Evolutionary conservation across 1,139 yeast species (phyloP).

Genomic region (Suzukiozyma palmioleophila): DNA sequence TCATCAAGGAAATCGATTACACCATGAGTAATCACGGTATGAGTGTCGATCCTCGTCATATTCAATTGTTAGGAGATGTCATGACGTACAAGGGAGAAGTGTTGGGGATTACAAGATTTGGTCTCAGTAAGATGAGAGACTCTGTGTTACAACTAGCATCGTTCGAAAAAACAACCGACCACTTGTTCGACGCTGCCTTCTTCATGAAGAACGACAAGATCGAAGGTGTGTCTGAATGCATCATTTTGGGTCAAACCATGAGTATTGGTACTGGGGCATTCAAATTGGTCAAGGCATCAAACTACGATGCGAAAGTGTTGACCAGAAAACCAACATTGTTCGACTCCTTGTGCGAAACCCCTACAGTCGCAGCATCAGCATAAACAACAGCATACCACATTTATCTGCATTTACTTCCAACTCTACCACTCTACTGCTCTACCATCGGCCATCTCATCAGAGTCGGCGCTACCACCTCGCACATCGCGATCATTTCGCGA

Average conservation of each 20-base stretch:
- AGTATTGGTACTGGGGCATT: slow-evolving; percentile 96
- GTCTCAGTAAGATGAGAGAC: slow-evolving; percentile 97
- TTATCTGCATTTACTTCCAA: not conserved
- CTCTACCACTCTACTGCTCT: not conserved
- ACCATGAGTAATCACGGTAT: slow-evolving; percentile 99
- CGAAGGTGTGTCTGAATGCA: slow-evolving; percentile 98
- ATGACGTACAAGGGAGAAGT: slow-evolving; percentile 99
- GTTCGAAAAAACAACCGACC: slow-evolving; percentile 97
- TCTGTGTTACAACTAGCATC: slow-evolving; percentile 95
- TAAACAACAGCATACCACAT: not conserved
- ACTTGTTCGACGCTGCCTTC: slow-evolving; percentile 95
- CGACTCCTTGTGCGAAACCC: slow-evolving; percentile 43
- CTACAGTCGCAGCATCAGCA: not conserved
- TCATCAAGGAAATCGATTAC: slow-evolving; percentile 90
- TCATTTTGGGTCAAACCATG: slow-evolving; percentile 97
- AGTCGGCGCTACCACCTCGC: slow-evolving; percentile 1
- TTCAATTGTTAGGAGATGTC: slow-evolving; percentile 94
- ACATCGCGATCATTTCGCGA: too few relatives aligned
- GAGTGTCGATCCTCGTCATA: slow-evolving; percentile 99
- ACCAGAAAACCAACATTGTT: slow-evolving; percentile 54
- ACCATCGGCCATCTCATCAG: not conserved
- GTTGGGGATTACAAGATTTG: slow-evolving; percentile 95
- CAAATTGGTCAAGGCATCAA: slow-evolving; percentile 66
- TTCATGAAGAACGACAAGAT: slow-evolving; percentile 93
- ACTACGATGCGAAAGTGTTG: slow-evolving; percentile 41